Evolutionary conservation across 192 early-diverging fungal species (phyloP).

Genomic region (Linnemannia hyalina): DNA sequence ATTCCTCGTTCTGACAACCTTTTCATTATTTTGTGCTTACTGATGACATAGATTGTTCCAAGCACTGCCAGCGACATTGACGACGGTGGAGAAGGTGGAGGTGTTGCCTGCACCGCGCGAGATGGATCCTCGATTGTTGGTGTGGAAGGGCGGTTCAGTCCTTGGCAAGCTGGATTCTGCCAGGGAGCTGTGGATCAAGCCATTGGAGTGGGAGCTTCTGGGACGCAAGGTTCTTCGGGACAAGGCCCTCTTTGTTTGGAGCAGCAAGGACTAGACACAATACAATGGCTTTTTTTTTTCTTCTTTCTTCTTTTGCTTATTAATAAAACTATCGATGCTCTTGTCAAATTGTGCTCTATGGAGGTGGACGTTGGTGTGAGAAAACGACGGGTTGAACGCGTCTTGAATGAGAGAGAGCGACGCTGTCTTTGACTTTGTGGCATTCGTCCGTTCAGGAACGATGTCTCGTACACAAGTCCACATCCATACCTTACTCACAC

Average conservation of each 20-base stretch:
- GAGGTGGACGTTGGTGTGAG: background rate
- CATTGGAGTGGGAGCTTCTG: slow-evolving; percentile 79
- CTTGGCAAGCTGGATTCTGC: slow-evolving; percentile 82
- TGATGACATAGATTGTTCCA: slow-evolving; percentile 47
- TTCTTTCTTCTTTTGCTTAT: slow-evolving; percentile 4
- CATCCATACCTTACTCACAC: background rate
- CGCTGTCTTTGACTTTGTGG: background rate
- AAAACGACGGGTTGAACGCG: background rate
- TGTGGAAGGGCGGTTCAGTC: slow-evolving; percentile 91
- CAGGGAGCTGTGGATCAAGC: slow-evolving; percentile 84
- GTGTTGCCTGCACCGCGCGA: slow-evolving; percentile 85
- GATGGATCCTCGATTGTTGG: slow-evolving; percentile 84
- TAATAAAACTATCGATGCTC: background rate
- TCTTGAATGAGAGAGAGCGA: background rate
- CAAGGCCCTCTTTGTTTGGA: slow-evolving; percentile 77
- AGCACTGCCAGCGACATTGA: slow-evolving; percentile 44
- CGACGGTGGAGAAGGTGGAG: slow-evolving; percentile 68
- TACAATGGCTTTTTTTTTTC: too few relatives aligned
- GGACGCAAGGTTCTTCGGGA: slow-evolving; percentile 75
- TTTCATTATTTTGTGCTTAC: slow-evolving; percentile 2
- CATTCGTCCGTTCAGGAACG: background rate
- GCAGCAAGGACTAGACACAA: slow-evolving; percentile 25
- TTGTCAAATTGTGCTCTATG: background rate
- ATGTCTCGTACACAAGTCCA: background rate
- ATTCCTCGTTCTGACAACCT: background rate